Evolutionary conservation across 2,329 filamentous ascomycete species (phyloP), one percentile per base, ranked within the genome.

Genomic region (Neofusicoccum sp.): DNA sequence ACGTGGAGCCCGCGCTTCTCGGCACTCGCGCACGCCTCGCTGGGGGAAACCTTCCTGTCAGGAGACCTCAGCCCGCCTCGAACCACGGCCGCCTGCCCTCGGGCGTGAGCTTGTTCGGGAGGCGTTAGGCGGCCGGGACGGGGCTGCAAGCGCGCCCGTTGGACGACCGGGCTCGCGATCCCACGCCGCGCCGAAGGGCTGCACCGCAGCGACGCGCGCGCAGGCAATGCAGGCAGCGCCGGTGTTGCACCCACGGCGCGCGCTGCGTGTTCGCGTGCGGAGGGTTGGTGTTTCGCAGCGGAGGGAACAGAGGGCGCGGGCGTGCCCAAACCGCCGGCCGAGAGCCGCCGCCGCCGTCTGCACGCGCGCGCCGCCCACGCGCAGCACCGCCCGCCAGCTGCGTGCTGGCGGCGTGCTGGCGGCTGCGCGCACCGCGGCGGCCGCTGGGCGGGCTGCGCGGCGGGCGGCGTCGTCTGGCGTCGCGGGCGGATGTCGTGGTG

Each of bases 31-130:
- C 14, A 14, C n/a, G 43, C 43, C 11, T 30, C 6, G 43, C 12
- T 44, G 3, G 20, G 20, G 41, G 36, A 14, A 16, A 40, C 36
- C 49, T 41, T 20, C 48, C 49, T 31, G 49, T 56, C 51, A 56
- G 51, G 51, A 40, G 51, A 56, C 16, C 51, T 54, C 49, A 54
- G 49, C 14, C 36, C 26, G 26, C 11, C 26, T 48, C 45, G 45
- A 33, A 48, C 45, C 45, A 48, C 11, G 45, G 45, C 20, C 24
- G 11, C n/a, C 44, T 47, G 45, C n/a, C 14, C 45, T 48, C 28
- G 36, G 31, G 9, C 28, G n/a, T 43, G 40, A 56, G 51, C 51
- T 24, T 43, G 51, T n/a, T 5, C 3, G 36, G 4, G 24, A 24
- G 49, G n/a, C n/a, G 51, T 3, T 6, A 20, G 33, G 33, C 16